Evolutionary conservation across 805 yeast species (phyloP), one percentile per base, ranked within the genome.

Genomic region (Isabelozyma heimii): DNA sequence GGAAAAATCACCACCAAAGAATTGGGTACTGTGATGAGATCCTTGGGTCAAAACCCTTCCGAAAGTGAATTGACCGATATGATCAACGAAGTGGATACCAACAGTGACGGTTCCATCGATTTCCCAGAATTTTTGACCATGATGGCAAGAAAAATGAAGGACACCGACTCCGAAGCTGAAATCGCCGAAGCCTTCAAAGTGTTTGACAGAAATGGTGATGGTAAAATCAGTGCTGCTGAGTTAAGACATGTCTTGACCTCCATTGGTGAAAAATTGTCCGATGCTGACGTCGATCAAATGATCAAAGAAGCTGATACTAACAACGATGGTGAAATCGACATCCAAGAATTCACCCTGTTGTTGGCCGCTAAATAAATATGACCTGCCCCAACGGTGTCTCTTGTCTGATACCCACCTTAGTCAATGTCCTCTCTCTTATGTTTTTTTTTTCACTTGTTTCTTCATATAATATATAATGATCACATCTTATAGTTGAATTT

Each of bases 261-360:
- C 8, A 94, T 94, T 67, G 99, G 99, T 63, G 99, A 94, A 73
- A 91, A 89, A 69, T 81, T 94, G 61, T 85, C 96, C 15, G 99
- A 94, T 60, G 95, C 92, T 47, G 99, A 94, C 72, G 98, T 95
- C 46, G 95, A 90, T 62, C 96, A 91, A 71, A 94, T 94, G 97
- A 82, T 94, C 65, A 84, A 87, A 65, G 99, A 94, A 69, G 97
- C 97, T 48, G 95, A 87, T 64, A 84, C 92, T 54, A 90, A 89
- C 70, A 92, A 96, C 55, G 97, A 95, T 58, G 99, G 99, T 51
- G 97, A 90, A 73, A 94, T 94, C 64, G 95, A 94, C 68, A 94
- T 94, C 70, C 89, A 89, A 65, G 99, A 94, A 76, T 94, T 94
- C 68, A 92, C 97, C 54, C 91, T 90, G 65, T 82, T 92, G 57